Evolutionary conservation across 2,329 filamentous ascomycete species (phyloP).

Genomic region (Arthrobotrys musiformis): DNA sequence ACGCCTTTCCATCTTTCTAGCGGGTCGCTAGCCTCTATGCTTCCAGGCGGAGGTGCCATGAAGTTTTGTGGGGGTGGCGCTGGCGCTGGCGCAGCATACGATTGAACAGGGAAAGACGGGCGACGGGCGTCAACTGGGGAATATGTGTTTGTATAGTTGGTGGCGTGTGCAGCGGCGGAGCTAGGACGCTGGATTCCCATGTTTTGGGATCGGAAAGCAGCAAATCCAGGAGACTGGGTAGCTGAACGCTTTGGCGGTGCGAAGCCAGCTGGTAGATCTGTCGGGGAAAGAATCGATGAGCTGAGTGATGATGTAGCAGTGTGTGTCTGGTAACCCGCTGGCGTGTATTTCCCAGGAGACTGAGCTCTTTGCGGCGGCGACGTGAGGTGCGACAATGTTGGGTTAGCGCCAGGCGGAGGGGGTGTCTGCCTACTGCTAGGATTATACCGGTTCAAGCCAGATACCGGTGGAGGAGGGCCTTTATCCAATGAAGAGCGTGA

Average conservation of each 20-base stretch:
- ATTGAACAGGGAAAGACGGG: constrained; percentile 37
- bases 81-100: constrained; percentile 24
- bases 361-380: constrained; percentile 64
- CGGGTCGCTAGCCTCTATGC: constrained; percentile 71
- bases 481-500: constrained; percentile 25
- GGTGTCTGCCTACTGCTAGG: constrained; percentile 60
- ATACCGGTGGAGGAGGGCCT: constrained; percentile 29
- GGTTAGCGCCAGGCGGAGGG: constrained; percentile 63
- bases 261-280: constrained; percentile 62
- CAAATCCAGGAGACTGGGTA: constrained; percentile 70
- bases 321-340: constrained; percentile 62
- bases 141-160: constrained; percentile 61
- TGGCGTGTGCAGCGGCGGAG: constrained; percentile 65
- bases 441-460: constrained; percentile 25
- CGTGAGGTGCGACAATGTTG: constrained; percentile 65
- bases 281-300: constrained; percentile 54
- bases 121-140: constrained; percentile 61
- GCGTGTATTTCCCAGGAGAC: constrained; percentile 71
- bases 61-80: constrained; percentile 67
- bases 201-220: constrained; percentile 56
- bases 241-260: constrained; percentile 71
- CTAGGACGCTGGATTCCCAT: constrained; percentile 67
- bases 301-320: constrained; percentile 58
- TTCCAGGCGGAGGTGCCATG: constrained; percentile 68
- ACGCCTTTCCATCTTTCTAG: constrained; percentile 90